Percentiles rank a stretch among this genome's conserved stretches.
These are phyloP conservation scores for Discostella stelligeroides DNA, from an alignment of 108 stramenopile genomes.

Conservation along the genomic window DNA sequence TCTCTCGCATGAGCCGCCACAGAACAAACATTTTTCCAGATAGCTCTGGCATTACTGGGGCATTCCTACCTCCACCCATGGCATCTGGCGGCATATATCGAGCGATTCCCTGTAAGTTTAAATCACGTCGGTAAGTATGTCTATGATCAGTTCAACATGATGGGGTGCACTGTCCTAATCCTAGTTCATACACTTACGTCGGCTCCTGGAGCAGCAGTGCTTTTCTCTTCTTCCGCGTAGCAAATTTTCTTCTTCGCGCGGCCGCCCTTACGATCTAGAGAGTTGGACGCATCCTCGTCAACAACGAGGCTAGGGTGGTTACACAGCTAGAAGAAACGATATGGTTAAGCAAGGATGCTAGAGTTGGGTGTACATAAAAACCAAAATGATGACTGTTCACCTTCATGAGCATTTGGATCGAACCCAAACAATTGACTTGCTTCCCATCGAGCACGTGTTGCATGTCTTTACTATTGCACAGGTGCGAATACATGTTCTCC, in stretches of 20 bases:
- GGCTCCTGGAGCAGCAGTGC: slow-evolving; percentile 75
- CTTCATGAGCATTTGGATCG: slow-evolving; percentile 96
- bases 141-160: background rate
- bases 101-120: slow-evolving; percentile 49
- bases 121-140: background rate
- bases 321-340: slow-evolving; percentile 58
- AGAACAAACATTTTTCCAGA: slow-evolving; percentile 96
- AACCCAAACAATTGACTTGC: slow-evolving; percentile 94
- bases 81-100: slow-evolving; percentile 78
- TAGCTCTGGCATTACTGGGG: slow-evolving; percentile 84
- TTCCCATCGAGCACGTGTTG: slow-evolving; percentile 96
- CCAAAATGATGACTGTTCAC: slow-evolving; percentile 4
- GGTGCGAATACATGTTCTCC: slow-evolving; percentile 92
- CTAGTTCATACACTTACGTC: slow-evolving; percentile 23
- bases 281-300: slow-evolving; percentile 58
- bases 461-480: slow-evolving; percentile 91
- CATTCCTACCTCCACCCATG: slow-evolving; percentile 57
- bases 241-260: slow-evolving; percentile 63
- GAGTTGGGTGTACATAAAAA: background rate
- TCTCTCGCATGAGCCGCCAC: slow-evolving; percentile 87
- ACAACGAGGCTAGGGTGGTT: slow-evolving; percentile 92
- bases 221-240: slow-evolving; percentile 78
- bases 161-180: background rate
- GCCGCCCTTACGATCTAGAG: slow-evolving; percentile 35
- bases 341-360: background rate